Evolutionary conservation across 164 flowering plant species (phyloP), one percentile per base, ranked within the genome.

Genomic region (Magnolia officinalis): DNA sequence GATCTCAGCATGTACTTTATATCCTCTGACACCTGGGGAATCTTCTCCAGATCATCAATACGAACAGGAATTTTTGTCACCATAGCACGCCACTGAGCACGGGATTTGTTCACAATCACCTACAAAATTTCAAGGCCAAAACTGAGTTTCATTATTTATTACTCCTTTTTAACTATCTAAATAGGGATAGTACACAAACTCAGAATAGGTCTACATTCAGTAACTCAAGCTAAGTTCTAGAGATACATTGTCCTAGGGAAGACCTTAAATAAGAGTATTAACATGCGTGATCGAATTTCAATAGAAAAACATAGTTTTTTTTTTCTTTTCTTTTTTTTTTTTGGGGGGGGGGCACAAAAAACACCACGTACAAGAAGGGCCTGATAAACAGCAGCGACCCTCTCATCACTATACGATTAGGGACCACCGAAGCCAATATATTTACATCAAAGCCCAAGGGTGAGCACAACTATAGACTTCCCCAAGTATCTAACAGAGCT

Each of bases 81-180:
- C 74, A 90, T 73, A 59, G 91, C 92, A 82, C 88, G 94, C 87
- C 87, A 92, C 75, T 85, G 85, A 16, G 97, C 98, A 75, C 97
- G 92, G 49, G 99, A 94, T 82, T 90, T 92, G 70, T 96, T 96
- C 77, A 94, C 94, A 85, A 96, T 96, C 19, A 89, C 95, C 99
- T 96, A 75, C 55, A 79, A 78, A 67, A 65, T 74, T 45, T 63
- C 61, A 11, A 55, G 61, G 71, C 18, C 50, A 29, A 13, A 19
- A 70, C 58, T 50, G 49, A 70, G 72, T 5, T 11, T n/a, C 45
- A 52, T n/a, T 18, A 50, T 49, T 68, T 37, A 6, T 37, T 37
- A 37, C 45, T 68, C n/a, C 45, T 49, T 37, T 31, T 49, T n/a
- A 50, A 29, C n/a, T 37, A 37, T 8, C 20, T 1, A 11, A 69